A percentile compares a stretch with the other conserved stretches of the same genome.
These are phyloP conservation scores for Saccharomycopsis sp. DNA, from an alignment of 805 yeast species.

Conservation along the genomic window DNA sequence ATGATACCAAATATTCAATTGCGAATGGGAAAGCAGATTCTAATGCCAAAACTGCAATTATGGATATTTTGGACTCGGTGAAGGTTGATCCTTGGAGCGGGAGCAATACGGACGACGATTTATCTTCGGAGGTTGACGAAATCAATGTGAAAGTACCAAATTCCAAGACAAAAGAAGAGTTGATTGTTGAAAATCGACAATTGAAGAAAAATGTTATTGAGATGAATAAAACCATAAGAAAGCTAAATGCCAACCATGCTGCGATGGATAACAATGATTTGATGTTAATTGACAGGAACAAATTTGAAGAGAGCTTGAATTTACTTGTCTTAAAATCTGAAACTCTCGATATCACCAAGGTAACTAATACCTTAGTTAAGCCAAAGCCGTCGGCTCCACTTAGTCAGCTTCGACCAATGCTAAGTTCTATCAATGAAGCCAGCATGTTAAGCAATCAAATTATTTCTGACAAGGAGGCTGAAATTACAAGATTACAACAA, in stretches of 20 bases:
- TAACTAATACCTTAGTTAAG: too few species aligned
- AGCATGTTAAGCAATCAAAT: slow-evolving; percentile 8
- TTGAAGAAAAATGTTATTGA: slow-evolving; percentile 12
- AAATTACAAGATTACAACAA: slow-evolving; percentile 15
- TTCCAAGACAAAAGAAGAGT: slow-evolving; percentile 16
- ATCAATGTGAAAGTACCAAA: slow-evolving; percentile 1
- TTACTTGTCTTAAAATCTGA: neutral
- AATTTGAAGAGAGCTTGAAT: slow-evolving; percentile 7
- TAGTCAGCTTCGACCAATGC: too few species aligned
- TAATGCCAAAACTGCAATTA: neutral
- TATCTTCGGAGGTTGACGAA: neutral
- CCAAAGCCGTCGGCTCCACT: neutral
- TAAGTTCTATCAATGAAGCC: neutral
- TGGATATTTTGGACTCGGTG: slow-evolving; percentile 7
- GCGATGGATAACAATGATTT: slow-evolving; percentile 4
- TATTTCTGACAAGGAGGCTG: slow-evolving; percentile 17
- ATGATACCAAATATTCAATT: slow-evolving; percentile 2
- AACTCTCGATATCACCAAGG: neutral
- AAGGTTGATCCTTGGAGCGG: neutral
- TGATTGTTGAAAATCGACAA: slow-evolving; percentile 17
- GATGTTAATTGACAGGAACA: slow-evolving; percentile 15
- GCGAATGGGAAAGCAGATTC: neutral
- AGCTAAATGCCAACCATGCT: slow-evolving; percentile 2
- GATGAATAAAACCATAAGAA: slow-evolving; percentile 5
- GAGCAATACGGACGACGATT: neutral